phyloP scores from a whole-genome alignment of 768 basidiomycete genomes.

The Coprinopsis marcescibilis region DNA sequence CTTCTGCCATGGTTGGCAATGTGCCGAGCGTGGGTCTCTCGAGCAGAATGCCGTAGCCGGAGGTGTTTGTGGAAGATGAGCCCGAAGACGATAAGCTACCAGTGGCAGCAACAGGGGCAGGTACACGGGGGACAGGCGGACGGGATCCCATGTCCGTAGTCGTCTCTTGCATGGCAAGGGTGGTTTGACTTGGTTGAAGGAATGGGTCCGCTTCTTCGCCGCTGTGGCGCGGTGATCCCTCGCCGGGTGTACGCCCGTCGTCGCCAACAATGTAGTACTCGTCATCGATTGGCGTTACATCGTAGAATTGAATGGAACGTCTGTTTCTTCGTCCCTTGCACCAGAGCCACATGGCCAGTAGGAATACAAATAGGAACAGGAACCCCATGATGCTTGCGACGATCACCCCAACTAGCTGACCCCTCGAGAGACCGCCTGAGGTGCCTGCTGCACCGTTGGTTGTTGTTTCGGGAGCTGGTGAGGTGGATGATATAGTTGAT shows the following conservation, averaged over 20 bases:
- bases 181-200: slow-evolving; percentile 33
- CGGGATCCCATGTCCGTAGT: slow-evolving; percentile 20
- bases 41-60: slow-evolving; percentile 38
- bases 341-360: slow-evolving; percentile 41
- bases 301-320: slow-evolving; percentile 23
- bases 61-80: slow-evolving; percentile 38
- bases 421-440: slow-evolving; percentile 26
- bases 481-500: slow-evolving; percentile 17
- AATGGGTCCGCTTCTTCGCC: slow-evolving; percentile 69
- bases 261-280: slow-evolving; percentile 35
- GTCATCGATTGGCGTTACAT: slow-evolving; percentile 29
- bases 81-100: slow-evolving; percentile 34
- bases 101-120: slow-evolving; percentile 32
- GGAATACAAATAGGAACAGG: slow-evolving; percentile 49
- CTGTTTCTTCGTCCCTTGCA: slow-evolving; percentile 42
- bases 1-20: slow-evolving; percentile 25
- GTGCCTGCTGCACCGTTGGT: slow-evolving; percentile 7
- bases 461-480: slow-evolving; percentile 6
- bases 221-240: slow-evolving; percentile 63
- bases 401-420: slow-evolving; percentile 50
- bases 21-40: slow-evolving; percentile 37
- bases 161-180: slow-evolving; percentile 8
- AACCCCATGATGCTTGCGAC: slow-evolving; percentile 57
- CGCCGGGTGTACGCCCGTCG: slow-evolving; percentile 41
- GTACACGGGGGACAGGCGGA: slow-evolving; percentile 27